Evolutionary conservation across 176 grass and related monocot genomes (phyloP).

Genomic region (Avena insularis): DNA sequence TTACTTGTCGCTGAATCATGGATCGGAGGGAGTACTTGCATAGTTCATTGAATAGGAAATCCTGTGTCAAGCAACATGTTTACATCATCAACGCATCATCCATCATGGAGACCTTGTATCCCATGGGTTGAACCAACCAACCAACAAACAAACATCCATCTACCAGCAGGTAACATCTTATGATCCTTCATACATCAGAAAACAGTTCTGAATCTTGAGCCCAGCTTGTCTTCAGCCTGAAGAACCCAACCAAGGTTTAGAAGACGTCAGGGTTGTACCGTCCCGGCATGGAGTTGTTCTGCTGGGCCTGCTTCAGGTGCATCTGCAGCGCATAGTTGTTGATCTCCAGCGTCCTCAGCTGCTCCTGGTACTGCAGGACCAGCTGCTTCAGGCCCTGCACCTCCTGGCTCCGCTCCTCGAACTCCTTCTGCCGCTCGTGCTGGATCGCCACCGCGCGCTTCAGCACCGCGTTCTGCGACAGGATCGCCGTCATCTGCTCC

Average conservation of each 20-base stretch:
- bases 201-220: too few species aligned
- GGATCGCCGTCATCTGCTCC: slow-evolving; percentile 65
- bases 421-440: slow-evolving; percentile 84
- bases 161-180: background rate
- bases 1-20: too few species aligned
- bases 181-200: too few species aligned
- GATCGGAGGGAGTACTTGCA: too few species aligned
- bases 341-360: slow-evolving; percentile 81
- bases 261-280: slow-evolving; percentile 80
- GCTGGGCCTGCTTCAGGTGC: slow-evolving; percentile 89
- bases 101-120: background rate
- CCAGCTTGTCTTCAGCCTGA: background rate
- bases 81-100: background rate
- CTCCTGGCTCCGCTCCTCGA: slow-evolving; percentile 62
- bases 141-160: slow-evolving; percentile 21
- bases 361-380: slow-evolving; percentile 81
- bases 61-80: background rate
- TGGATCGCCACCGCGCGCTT: slow-evolving; percentile 88
- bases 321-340: slow-evolving; percentile 83
- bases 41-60: background rate
- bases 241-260: slow-evolving; percentile 27
- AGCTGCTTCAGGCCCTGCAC: slow-evolving; percentile 78
- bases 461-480: slow-evolving; percentile 69
- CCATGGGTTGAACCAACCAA: background rate
- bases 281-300: slow-evolving; percentile 71